phyloP scores from a whole-genome alignment of 345 rosid species.

The Sonneratia caseolaris region DNA sequence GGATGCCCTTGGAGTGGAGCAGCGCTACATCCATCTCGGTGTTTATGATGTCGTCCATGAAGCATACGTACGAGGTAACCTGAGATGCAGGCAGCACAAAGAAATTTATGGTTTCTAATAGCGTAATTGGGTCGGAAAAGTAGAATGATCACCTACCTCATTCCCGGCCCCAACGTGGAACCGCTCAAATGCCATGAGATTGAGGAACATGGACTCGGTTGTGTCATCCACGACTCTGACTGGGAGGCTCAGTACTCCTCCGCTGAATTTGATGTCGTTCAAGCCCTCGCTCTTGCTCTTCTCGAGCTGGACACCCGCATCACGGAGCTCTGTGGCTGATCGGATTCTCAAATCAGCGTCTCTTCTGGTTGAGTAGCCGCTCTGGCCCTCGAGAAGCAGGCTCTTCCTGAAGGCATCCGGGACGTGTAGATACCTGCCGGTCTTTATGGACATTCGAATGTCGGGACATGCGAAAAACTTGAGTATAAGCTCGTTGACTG shows the following conservation, averaged over 20 bases:
- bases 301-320: slow-evolving; percentile 4
- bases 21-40: slow-evolving; percentile 27
- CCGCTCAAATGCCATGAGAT: slow-evolving; percentile 18
- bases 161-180: slow-evolving; percentile 15
- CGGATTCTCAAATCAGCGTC: too few relatives aligned
- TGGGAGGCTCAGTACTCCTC: slow-evolving; percentile 10
- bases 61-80: slow-evolving; percentile 13
- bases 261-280: slow-evolving; percentile 9
- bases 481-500: background rate
- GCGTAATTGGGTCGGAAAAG: background rate
- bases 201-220: slow-evolving; percentile 11
- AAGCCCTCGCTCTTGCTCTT: slow-evolving; percentile 2
- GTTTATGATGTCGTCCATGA: slow-evolving; percentile 37
- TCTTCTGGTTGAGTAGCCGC: too few relatives aligned
- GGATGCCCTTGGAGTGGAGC: slow-evolving; percentile 25
- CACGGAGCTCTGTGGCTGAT: background rate
- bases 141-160: too few relatives aligned
- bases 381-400: background rate
- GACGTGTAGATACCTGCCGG: background rate
- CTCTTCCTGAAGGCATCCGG: slow-evolving; percentile 1
- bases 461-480: background rate
- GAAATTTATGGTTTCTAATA: too few relatives aligned
- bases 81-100: background rate
- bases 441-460: background rate
- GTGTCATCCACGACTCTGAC: background rate